Evolutionary conservation across 352 stramenopile genomes (phyloP).

Genomic region (Globisporangium okanoganense): DNA sequence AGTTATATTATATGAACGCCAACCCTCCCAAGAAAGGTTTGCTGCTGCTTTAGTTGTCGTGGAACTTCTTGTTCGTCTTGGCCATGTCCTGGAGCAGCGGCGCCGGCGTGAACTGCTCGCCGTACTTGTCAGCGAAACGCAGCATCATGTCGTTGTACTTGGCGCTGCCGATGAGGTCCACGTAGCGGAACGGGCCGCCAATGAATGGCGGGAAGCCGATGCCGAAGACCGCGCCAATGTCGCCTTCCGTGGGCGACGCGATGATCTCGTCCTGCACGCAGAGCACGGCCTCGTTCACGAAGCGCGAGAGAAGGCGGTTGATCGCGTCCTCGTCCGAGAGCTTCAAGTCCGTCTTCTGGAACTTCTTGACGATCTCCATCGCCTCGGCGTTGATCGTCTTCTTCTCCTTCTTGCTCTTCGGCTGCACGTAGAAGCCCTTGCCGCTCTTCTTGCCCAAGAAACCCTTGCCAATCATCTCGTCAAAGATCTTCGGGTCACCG

Average conservation of each 20-base stretch:
- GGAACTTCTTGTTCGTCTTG: constrained; percentile 97
- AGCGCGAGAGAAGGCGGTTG: constrained; percentile 94
- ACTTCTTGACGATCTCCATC: constrained; percentile 78
- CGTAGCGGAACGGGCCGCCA: constrained; percentile 95
- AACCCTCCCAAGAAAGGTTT: background rate
- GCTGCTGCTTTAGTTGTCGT: constrained; percentile 57
- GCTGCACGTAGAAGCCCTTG: constrained; percentile 98
- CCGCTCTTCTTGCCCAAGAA: constrained; percentile 96
- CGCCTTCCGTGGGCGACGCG: constrained; percentile 92
- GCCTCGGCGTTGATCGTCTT: constrained; percentile 89
- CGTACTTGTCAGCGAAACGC: constrained; percentile 93
- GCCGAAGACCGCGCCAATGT: constrained; percentile 99
- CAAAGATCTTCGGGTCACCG: constrained; percentile 89
- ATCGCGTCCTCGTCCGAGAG: constrained; percentile 83
- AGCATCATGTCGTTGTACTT: constrained; percentile 97
- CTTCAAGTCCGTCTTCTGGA: constrained; percentile 73
- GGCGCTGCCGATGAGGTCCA: constrained; percentile 92
- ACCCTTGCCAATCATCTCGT: constrained; percentile 95
- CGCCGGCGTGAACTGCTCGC: constrained; percentile 94
- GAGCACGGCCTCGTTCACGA: constrained; percentile 97
- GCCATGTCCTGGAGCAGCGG: constrained; percentile 97
- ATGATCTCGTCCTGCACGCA: constrained; percentile 98
- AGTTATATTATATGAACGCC: constrained; percentile 11
- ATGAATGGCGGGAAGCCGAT: constrained; percentile 98
- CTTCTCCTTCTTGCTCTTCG: constrained; percentile 89